Percentiles rank a stretch among this genome's conserved stretches.
Conservation (phyloP, 768 basidiomycete genomes). For the Tylopilus rubrobrunneus region DNA sequence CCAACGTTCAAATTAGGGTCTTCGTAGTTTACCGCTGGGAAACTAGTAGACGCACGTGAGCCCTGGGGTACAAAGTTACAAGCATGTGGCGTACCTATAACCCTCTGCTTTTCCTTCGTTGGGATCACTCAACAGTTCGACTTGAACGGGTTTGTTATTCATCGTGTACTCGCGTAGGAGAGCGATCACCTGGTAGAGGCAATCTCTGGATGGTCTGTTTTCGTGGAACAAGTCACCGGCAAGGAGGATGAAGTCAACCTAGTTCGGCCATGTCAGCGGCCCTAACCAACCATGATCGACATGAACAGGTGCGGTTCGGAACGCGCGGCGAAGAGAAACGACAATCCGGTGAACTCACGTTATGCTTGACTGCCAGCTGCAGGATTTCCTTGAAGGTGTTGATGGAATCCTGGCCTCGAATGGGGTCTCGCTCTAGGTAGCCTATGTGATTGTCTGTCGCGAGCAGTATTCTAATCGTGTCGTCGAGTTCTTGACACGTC, state of each 20-base stretch:
- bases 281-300: background rate
- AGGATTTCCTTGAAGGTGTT: conserved; percentile 94
- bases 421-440: conserved; percentile 89
- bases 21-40: conserved; percentile 96
- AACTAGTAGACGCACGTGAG: conserved; percentile 45
- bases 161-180: conserved; percentile 88
- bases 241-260: conserved; percentile 96
- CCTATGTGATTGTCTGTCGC: conserved; percentile 98
- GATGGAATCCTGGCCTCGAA: conserved; percentile 92
- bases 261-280: conserved; percentile 2
- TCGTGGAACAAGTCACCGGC: conserved; percentile 98
- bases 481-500: conserved; percentile 44
- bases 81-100: conserved; percentile 58
- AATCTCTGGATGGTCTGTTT: conserved; percentile 89
- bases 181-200: conserved; percentile 84
- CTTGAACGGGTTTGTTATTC: conserved; percentile 81
- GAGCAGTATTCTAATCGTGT: conserved; percentile 79
- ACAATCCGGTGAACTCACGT: conserved; percentile 47
- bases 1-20: conserved; percentile 92
- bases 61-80: background rate
- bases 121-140: conserved; percentile 91
- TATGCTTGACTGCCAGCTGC: conserved; percentile 82
- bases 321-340: background rate
- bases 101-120: conserved; percentile 83
- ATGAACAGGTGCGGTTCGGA: background rate